Evolutionary conservation across 2,329 filamentous ascomycete species (phyloP).

Genomic region (Sporothrix globosa): DNA sequence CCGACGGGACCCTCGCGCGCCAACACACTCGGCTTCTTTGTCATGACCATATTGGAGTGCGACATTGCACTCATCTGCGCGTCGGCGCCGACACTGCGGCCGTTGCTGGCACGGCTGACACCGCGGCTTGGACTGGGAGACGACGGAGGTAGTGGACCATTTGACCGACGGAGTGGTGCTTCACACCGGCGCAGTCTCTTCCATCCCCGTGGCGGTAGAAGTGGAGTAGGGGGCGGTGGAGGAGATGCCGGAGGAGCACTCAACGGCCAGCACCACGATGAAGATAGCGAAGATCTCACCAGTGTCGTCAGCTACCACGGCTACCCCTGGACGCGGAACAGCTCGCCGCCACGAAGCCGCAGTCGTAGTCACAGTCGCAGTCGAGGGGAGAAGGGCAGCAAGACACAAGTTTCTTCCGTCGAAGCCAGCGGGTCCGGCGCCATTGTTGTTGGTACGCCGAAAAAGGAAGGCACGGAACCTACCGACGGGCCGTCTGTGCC

Average conservation of each 20-base stretch:
- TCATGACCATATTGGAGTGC: conserved; percentile 46
- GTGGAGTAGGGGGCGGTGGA: not conserved
- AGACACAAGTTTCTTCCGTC: not conserved
- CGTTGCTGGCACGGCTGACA: conserved; percentile 41
- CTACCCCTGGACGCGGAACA: conserved; percentile 41
- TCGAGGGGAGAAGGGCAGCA: not conserved
- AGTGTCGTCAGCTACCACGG: conserved; percentile 42
- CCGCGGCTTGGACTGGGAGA: conserved; percentile 38
- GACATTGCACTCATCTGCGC: conserved; percentile 46
- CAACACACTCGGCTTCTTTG: conserved; percentile 43
- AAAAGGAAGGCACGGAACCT: not conserved
- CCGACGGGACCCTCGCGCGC: conserved; percentile 28
- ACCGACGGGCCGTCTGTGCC: not conserved
- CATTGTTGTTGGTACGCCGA: not conserved
- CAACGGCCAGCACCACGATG: conserved; percentile 20
- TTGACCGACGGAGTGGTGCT: not conserved
- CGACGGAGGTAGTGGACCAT: not conserved
- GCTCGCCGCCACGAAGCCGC: conserved; percentile 33
- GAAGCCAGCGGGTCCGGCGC: not conserved
- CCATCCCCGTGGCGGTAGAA: not conserved
- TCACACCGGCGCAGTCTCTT: not conserved
- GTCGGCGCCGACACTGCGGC: conserved; percentile 43
- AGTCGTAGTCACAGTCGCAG: conserved; percentile 28
- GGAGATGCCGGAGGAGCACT: not conserved
- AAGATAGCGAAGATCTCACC: conserved; percentile 40